phyloP scores from a whole-genome alignment of 2,329 filamentous ascomycete species.

The Ophiostoma montium region DNA sequence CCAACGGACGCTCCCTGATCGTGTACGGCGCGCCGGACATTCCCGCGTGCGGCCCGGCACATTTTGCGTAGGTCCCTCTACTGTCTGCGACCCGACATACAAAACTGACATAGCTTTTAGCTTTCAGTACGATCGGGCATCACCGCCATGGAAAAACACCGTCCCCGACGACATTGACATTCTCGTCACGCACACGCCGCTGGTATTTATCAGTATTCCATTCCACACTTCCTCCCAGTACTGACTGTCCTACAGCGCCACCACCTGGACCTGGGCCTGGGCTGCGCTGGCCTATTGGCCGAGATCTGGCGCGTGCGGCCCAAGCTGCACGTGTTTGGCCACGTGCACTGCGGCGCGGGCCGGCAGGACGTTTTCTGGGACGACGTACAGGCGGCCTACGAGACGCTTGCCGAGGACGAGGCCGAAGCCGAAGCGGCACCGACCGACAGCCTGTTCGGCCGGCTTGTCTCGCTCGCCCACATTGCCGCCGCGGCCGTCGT shows the following conservation, averaged over 20 bases:
- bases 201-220: constrained; percentile 27
- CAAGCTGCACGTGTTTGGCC: constrained; percentile 68
- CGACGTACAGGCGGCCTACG: constrained; percentile 55
- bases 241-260: constrained; percentile 39
- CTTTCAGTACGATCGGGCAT: constrained; percentile 57
- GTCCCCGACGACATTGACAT: constrained; percentile 63
- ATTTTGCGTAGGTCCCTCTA: constrained; percentile 42
- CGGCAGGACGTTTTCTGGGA: constrained; percentile 61
- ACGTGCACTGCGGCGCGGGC: constrained; percentile 67
- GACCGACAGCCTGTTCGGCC: constrained; percentile 21
- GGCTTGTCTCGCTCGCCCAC: constrained; percentile 32
- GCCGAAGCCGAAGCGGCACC: not conserved
- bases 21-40: constrained; percentile 76
- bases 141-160: constrained; percentile 58
- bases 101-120: not conserved
- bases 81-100: constrained; percentile 17
- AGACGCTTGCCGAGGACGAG: constrained; percentile 37
- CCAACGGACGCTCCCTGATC: constrained; percentile 40
- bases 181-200: constrained; percentile 69
- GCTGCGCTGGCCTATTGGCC: constrained; percentile 54
- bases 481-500: constrained; percentile 30
- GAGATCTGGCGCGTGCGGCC: constrained; percentile 67
- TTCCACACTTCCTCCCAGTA: not conserved
- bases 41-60: constrained; percentile 55
- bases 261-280: constrained; percentile 56